Conservation (phyloP, 2,329 filamentous ascomycete species). For the Penicillium sclerotigenum region DNA sequence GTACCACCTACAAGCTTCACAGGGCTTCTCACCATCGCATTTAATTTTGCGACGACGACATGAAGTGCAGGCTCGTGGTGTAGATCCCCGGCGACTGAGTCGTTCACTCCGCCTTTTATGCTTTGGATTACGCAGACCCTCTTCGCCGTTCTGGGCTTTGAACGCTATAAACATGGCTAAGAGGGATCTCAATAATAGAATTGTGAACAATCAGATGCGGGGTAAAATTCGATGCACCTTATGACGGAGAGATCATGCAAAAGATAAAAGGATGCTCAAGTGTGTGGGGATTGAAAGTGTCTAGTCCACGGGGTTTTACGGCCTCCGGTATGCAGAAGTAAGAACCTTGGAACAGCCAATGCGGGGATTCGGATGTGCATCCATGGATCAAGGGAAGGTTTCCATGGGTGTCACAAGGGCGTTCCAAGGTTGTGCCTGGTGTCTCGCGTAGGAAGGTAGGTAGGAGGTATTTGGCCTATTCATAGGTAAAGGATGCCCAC, state of each 20-base stretch:
- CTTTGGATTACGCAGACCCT: slow-evolving; percentile 12
- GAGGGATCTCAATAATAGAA: background rate
- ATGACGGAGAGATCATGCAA: background rate
- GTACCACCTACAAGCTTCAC: slow-evolving; percentile 75
- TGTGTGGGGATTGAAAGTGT: background rate
- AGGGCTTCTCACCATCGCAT: slow-evolving; percentile 74
- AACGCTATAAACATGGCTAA: slow-evolving; percentile 16
- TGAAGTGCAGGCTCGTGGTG: slow-evolving; percentile 59
- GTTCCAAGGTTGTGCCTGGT: no score
- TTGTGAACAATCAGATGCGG: background rate
- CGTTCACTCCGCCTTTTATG: slow-evolving; percentile 3
- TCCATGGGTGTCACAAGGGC: no score
- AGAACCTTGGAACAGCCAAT: background rate
- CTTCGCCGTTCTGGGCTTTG: slow-evolving; percentile 7
- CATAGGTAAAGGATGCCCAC: background rate
- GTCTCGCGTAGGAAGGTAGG: no score
- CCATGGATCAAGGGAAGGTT: background rate
- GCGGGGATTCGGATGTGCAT: background rate
- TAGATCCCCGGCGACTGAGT: slow-evolving; percentile 5
- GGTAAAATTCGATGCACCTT: background rate
- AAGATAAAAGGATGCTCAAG: background rate
- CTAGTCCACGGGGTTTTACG: background rate
- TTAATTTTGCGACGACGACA: slow-evolving; percentile 76
- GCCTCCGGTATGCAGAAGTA: background rate
- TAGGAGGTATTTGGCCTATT: background rate